phyloP scores from a whole-genome alignment of 345 rosid species.

The Eutrema japonicum region DNA sequence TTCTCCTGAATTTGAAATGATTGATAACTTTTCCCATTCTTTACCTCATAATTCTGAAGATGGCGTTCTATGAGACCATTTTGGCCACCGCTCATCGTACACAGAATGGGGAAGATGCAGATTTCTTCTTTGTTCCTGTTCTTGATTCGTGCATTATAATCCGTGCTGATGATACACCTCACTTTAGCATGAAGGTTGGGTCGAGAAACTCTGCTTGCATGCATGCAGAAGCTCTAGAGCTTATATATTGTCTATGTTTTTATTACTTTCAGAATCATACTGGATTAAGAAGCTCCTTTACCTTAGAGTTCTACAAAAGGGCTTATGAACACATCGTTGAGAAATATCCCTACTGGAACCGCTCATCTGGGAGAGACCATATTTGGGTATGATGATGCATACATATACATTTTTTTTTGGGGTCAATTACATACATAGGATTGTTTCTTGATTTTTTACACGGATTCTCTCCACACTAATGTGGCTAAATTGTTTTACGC shows the following conservation, averaged over 20 bases:
- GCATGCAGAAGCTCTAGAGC: constrained; percentile 21
- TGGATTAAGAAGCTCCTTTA: constrained; percentile 89
- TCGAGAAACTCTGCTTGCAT: constrained; percentile 18
- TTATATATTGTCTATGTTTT: constrained; percentile 25
- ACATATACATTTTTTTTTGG: not conserved
- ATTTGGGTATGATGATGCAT: constrained; percentile 74
- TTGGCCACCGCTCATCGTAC: constrained; percentile 84
- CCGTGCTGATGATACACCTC: constrained; percentile 95
- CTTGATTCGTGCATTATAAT: constrained; percentile 94
- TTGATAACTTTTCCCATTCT: not conserved
- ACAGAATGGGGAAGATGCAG: constrained; percentile 93
- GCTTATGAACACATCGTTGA: constrained; percentile 72
- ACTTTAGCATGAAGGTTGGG: constrained; percentile 70
- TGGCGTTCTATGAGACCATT: constrained; percentile 91
- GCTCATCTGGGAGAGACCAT: constrained; percentile 87
- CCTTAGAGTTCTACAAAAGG: constrained; percentile 79
- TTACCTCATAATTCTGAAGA: constrained; percentile 50
- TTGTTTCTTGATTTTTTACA: not conserved
- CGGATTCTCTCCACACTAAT: constrained; percentile 39
- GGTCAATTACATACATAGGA: not conserved
- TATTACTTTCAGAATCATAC: constrained; percentile 63
- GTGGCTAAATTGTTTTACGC: constrained; percentile 35
- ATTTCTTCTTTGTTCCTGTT: constrained; percentile 96
- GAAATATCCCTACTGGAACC: constrained; percentile 86
- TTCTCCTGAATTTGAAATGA: constrained; percentile 7